Percentiles rank a stretch among this genome's conserved stretches.
These are phyloP conservation scores for Tricholoma saponaceum DNA, from an alignment of 768 basidiomycete species.

Conservation along the genomic window DNA sequence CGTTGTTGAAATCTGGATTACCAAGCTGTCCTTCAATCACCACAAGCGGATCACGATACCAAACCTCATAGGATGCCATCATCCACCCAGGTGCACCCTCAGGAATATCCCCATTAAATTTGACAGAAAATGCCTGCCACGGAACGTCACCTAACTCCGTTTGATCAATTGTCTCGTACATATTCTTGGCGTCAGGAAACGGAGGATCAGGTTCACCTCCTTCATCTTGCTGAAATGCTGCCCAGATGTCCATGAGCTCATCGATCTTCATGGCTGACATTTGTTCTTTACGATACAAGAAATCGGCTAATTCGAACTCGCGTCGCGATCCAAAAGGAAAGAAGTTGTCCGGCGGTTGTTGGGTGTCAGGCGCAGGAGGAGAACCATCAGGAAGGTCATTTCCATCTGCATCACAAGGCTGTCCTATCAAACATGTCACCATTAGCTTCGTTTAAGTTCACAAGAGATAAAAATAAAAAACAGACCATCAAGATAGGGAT, in stretches of 20 bases:
- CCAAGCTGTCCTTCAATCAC: constrained; percentile 17
- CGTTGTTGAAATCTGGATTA: constrained; percentile 19
- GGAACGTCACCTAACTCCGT: background rate
- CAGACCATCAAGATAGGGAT: background rate
- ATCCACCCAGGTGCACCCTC: background rate
- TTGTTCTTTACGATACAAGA: background rate
- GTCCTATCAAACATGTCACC: background rate
- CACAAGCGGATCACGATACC: constrained; percentile 15
- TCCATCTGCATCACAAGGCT: background rate
- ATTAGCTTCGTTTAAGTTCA: background rate
- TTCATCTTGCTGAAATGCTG: background rate
- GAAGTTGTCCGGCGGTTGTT: background rate
- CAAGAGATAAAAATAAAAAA: background rate
- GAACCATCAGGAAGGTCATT: background rate
- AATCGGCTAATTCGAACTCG: background rate
- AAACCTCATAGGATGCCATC: constrained; percentile 6
- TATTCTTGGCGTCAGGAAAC: background rate
- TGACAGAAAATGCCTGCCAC: background rate
- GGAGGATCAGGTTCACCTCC: background rate
- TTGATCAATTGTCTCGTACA: background rate
- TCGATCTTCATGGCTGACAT: background rate
- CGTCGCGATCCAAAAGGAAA: background rate
- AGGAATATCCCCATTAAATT: background rate
- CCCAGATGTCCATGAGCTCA: background rate
- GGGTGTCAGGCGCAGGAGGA: background rate